A percentile compares a stretch with the other conserved stretches of the same genome.
These are phyloP conservation scores for Forsythia viridissima DNA, from an alignment of 257 asterid genomes.

Conservation along the genomic window DNA sequence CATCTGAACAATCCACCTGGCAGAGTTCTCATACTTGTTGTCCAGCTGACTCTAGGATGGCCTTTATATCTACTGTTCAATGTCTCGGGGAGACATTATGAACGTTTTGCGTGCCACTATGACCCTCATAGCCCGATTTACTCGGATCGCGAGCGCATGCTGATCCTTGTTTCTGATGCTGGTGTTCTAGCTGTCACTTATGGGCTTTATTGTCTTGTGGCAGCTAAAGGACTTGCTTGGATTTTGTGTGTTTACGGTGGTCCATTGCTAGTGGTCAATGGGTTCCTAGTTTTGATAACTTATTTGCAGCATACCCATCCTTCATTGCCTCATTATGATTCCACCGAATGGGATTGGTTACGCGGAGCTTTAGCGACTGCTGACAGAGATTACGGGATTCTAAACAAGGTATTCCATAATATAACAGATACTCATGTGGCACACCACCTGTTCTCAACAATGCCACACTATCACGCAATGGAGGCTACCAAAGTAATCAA, in stretches of 20 bases:
- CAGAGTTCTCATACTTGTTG: conserved; percentile 42
- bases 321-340: conserved; percentile 71
- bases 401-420: conserved; percentile 75
- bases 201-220: conserved; percentile 48
- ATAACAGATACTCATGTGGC: conserved; percentile 82
- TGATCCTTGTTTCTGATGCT: conserved; percentile 63
- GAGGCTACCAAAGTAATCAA: conserved; percentile 84
- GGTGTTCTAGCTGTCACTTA: conserved; percentile 49
- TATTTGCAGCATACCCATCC: conserved; percentile 88
- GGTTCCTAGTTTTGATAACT: conserved; percentile 78
- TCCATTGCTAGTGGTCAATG: conserved; percentile 71
- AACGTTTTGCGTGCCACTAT: conserved; percentile 75
- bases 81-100: conserved; percentile 66
- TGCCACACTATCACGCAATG: conserved; percentile 91
- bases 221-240: conserved; percentile 68
- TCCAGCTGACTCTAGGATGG: conserved; percentile 76
- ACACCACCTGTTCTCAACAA: conserved; percentile 83
- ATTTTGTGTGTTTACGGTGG: conserved; percentile 53
- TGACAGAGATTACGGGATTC: conserved; percentile 73
- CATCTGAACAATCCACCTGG: conserved; percentile 70
- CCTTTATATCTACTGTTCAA: conserved; percentile 73
- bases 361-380: conserved; percentile 79
- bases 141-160: conserved; percentile 66
- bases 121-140: conserved; percentile 78
- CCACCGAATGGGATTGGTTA: conserved; percentile 87